Evolutionary conservation across 768 basidiomycete genomes (phyloP), one percentile per base, ranked within the genome.

Genomic region (Pholiota conissans): DNA sequence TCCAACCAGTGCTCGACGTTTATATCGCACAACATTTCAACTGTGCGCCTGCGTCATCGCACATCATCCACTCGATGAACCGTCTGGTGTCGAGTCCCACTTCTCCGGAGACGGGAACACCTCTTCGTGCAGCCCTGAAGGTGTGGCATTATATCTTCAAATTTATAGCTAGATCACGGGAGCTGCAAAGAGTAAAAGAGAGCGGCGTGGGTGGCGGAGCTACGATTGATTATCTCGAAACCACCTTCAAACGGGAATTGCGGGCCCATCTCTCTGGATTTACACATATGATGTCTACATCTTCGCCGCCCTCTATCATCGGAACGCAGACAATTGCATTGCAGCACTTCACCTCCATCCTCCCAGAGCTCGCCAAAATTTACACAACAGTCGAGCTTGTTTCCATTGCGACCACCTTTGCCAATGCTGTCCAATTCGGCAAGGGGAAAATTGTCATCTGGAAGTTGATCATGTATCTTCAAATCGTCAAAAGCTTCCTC

Each of bases 91-190:
- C 76, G 32, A 83, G 89, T 64, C 92, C 93, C 11, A 84, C 87
- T 0, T 82, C 85, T 20, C 74, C 78, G 8, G 90, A 92, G 22
- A 84, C 82, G 3, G 93, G 90, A 0, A 87, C 90, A 16, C 82
- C 84, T 5, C 80, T 98, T 55, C 87, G 95, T 30, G 87, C 93
- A 10, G 91, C 95, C 14, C 78, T 98, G 59, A 98, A 98, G 71
- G 96, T 98, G 28, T 96, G 94, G 94, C 90, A 94, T 67, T 93
- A 95, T 67, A 86, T 98, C 64, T 93, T 98, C 84, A 92, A 91
- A 69, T 93, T 98, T 73, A 90, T 97, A 66, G 86, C 91, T 14
- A 83, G 91, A n/a, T 89, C 95, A 2, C 79, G 95, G 32, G 93
- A 94, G 65, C 70, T 96, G 45, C 95, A 96, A 70, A 92, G 92